These are phyloP conservation scores for Silene coronaria DNA, from an alignment of 179 eudicot genomes.

Conservation along the genomic window DNA sequence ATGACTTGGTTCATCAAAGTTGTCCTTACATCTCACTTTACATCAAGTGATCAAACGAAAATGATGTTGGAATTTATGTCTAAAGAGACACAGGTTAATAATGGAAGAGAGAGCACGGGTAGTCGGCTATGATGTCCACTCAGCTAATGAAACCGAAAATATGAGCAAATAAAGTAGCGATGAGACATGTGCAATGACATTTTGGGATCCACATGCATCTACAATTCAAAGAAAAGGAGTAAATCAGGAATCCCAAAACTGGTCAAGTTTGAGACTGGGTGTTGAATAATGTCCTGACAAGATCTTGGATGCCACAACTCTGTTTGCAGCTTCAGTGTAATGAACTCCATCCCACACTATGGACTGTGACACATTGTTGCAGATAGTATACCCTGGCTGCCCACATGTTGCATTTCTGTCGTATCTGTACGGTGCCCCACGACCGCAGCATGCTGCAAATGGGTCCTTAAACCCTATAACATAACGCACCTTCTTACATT, in stretches of 20 bases:
- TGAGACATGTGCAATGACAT: too few relatives aligned
- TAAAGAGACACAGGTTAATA: too few relatives aligned
- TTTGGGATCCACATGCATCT: too few relatives aligned
- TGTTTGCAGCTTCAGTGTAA: conserved; percentile 56
- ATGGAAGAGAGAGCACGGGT: too few relatives aligned
- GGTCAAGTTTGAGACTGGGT: conserved; percentile 21
- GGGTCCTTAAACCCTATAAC: conserved; percentile 38
- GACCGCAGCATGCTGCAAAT: conserved; percentile 41
- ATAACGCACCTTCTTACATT: neutral
- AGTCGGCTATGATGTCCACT: too few relatives aligned
- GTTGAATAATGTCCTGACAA: conserved; percentile 30
- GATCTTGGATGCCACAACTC: conserved; percentile 28
- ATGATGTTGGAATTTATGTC: too few relatives aligned
- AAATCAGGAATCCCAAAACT: conserved; percentile 17
- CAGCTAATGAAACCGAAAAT: too few relatives aligned
- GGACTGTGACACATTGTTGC: conserved; percentile 32
- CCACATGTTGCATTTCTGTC: conserved; percentile 41
- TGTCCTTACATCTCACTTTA: too few relatives aligned
- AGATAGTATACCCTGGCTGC: conserved; percentile 36
- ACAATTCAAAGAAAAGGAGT: too few relatives aligned
- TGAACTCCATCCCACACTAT: conserved; percentile 59
- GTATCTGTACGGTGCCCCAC: conserved; percentile 36
- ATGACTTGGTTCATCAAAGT: too few relatives aligned
- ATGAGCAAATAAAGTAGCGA: too few relatives aligned
- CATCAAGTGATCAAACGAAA: too few relatives aligned